Percentiles rank a stretch among this genome's conserved stretches.
Evolutionary conservation across 2,329 filamentous ascomycete genomes (phyloP).

Genomic region (Epichloe coenophiala): DNA sequence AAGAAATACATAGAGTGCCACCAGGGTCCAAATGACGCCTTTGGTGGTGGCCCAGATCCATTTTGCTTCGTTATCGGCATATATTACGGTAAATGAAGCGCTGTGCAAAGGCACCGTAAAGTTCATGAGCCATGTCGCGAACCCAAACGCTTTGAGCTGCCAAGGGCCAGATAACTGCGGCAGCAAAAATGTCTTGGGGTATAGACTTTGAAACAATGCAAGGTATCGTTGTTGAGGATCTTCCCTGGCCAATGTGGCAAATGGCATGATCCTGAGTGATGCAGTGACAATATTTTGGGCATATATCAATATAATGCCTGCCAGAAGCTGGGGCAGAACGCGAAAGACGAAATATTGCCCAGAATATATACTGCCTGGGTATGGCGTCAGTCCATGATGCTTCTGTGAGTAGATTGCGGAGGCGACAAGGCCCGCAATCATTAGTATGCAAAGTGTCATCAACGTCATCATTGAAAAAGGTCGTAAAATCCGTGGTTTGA

Average conservation of each 20-base stretch:
- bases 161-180: constrained; percentile 47
- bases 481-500: constrained; percentile 58
- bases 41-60: constrained; percentile 77
- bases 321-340: constrained; percentile 69
- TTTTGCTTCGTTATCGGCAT: constrained; percentile 29
- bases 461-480: constrained; percentile 48
- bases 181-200: constrained; percentile 56
- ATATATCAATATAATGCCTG: constrained; percentile 59
- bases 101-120: constrained; percentile 74
- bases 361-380: constrained; percentile 52
- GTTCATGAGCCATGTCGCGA: constrained; percentile 63
- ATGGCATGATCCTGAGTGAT: constrained; percentile 65
- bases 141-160: constrained; percentile 50
- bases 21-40: constrained; percentile 63
- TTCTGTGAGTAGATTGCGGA: constrained; percentile 53
- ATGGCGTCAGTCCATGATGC: constrained; percentile 53
- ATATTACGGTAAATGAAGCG: constrained; percentile 55
- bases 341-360: constrained; percentile 74
- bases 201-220: constrained; percentile 54
- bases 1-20: constrained; percentile 59
- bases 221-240: constrained; percentile 44
- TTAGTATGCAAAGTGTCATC: constrained; percentile 48
- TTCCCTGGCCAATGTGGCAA: constrained; percentile 59
- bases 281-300: constrained; percentile 61
- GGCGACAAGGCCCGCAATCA: constrained; percentile 60